These are phyloP conservation scores for Penicillium sp. DNA, from an alignment of 2,329 filamentous ascomycete species.

Conservation along the genomic window DNA sequence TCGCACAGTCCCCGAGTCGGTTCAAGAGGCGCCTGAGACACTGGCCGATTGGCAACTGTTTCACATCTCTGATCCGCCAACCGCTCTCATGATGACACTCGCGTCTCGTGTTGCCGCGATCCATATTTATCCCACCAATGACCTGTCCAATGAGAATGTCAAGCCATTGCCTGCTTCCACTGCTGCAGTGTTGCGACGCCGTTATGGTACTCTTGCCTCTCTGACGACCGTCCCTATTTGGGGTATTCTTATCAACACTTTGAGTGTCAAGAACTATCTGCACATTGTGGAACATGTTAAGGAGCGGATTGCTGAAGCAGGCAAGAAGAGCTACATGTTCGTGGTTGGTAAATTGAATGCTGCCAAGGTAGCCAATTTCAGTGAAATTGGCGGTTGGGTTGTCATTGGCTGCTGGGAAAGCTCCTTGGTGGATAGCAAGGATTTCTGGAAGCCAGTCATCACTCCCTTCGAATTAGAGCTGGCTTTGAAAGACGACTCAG, in stretches of 20 bases:
- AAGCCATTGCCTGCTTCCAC: constrained; percentile 52
- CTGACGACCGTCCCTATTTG: constrained; percentile 80
- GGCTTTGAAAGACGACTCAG: constrained; percentile 70
- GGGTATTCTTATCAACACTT: constrained; percentile 92
- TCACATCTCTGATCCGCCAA: constrained; percentile 78
- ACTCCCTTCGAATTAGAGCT: constrained; percentile 92
- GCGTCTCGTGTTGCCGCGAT: constrained; percentile 77
- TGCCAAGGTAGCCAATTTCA: constrained; percentile 94
- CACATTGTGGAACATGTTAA: constrained; percentile 73
- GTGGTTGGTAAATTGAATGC: constrained; percentile 96
- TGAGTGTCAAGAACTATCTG: constrained; percentile 89
- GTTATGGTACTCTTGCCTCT: constrained; percentile 81
- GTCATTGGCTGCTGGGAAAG: constrained; percentile 99
- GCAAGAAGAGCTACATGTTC: constrained; percentile 94
- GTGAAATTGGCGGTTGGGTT: constrained; percentile 93
- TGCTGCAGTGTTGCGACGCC: constrained; percentile 67
- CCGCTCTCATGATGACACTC: constrained; percentile 81
- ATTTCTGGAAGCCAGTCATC: constrained; percentile 84
- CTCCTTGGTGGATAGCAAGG: constrained; percentile 81
- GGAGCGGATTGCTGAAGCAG: constrained; percentile 69
- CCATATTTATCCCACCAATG: constrained; percentile 69
- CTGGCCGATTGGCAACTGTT: constrained; percentile 74
- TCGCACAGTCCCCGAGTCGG: constrained; percentile 62
- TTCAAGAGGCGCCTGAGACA: constrained; percentile 45
- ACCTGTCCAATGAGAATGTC: constrained; percentile 27